Base-by-base conservation (phyloP, 179 eudicot species). In the Vitellaria paradoxa region DNA sequence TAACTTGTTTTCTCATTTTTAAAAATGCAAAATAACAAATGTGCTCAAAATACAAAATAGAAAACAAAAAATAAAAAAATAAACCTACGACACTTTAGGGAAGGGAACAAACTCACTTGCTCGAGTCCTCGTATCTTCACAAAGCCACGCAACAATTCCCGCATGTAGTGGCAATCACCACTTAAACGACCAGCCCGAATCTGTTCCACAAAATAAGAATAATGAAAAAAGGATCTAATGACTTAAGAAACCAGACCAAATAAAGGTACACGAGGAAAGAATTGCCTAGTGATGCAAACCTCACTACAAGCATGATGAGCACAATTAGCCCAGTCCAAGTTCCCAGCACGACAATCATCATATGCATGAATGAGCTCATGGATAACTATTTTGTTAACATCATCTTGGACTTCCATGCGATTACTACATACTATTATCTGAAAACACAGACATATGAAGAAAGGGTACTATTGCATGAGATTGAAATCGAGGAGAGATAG, bases 281-380 rank as follows among this genome's bases (percentile, higher is more conserved):
- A 64, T 11, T 46, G 13, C 49, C 18, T 4, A 49, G 24, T 26
- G 37, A 70, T 53, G 60, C 82, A 65, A 68, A 91, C 97, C 91
- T 96, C 97, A 81, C 97, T 93, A 80, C 99, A 96, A 77, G 93
- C 98, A 85, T 91, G 96, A 86, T 91, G 99, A 78, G 98, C 97
- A 83, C 99, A 96, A 82, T 93, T 82, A 21, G 86, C 2, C 99
- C 98, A 96, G 69, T 91, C 90, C 88, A 96, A 76, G 82, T 96
- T 93, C 75, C 88, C 90, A 62, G 93, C 93, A 30, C 92, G 90
- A 77, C 99, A 96, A 12, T 93, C 97, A 82, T 96, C 99, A 83
- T 88, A 96, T 7, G 97, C 97, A 77, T 93, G 99, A 82, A 93
- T 93, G 24, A 95, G 90, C 85, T 95, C 98, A 65, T 96, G 97